Evolutionary conservation across 1,284 basidiomycete genomes (phyloP), one percentile per base, ranked within the genome.

Genomic region (Apiotrichum veenhuisii): DNA sequence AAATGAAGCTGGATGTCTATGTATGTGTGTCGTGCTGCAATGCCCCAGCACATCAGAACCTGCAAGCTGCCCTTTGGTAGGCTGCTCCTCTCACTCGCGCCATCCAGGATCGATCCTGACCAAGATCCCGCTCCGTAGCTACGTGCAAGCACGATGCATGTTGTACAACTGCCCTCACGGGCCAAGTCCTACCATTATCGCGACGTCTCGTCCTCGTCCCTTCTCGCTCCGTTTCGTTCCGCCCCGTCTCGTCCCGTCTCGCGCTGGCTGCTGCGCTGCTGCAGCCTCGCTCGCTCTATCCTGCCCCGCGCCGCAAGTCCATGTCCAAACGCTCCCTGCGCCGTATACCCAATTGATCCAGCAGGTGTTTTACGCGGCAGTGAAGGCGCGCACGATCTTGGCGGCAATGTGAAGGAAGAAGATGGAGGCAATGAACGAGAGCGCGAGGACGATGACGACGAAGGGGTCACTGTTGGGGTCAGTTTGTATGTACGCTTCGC

Each of bases 381-480:
- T 86, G 80, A 96, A 91, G 53, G 85, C 84, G 64, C 91, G 86
- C 75, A 95, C 91, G 74, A 96, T 80, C 81, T 97, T 97, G 69
- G 91, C 92, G 55, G 92, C 88, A 75, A 98, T 95, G 79, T 98
- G 95, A 47, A 98, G 88, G 85, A 94, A 92, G 84, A 98, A 97
- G 75, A 98, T 97, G 58, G 92, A 96, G 57, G 87, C 93, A 79
- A 98, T 97, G 83, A 98, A 98, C 34, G 91, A 92, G 61, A 98
- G 85, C 25, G 95, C 96, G 42, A 98, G 86, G 63, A 98, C 90
- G 61, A 98, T 86, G 64, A 98, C 94, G 66, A 98, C 94, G 80
- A 94, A 97, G 8, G 95, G 95, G 79, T 98, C 95, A 65, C 93
- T 97, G 5, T 30, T 71, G 64, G 55, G 44, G 54, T 59, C 17